Base-by-base conservation (phyloP, 306 rosid genomes). In the Corylus americana region DNA sequence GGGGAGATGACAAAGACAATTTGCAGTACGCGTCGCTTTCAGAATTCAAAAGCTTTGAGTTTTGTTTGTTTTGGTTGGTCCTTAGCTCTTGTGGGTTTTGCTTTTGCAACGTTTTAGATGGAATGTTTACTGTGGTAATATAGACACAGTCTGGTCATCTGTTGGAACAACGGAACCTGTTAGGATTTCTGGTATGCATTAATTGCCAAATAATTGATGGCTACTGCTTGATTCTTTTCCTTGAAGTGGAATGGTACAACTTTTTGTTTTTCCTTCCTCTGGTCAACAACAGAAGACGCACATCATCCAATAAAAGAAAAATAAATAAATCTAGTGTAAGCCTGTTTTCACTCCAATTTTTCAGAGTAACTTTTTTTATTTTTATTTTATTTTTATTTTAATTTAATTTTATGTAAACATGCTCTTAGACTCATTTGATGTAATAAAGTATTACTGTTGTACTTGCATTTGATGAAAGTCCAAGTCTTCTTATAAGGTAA, bases 201-300 rank as follows among this genome's bases (percentile, higher is more conserved):
- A 77, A 74, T 59, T 77, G 82, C 85, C 87, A 72, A 92, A 90
- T 92, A 92, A 92, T 84, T 61, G 84, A 87, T 85, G 85, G 87
- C 88, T 77, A 82, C 83, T 66, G 57, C 78, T 53, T 73, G 79
- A 84, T 88, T 90, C 84, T 82, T 86, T 89, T 25, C 78, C 77
- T 45, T 17, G 64, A 14, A 17, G 59, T 70, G 68, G 71, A 81
- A 77, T 29, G 35, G 74, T 71, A 70, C 62, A 79, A 51, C 79
- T 59, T 11, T 11, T 1, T 59, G 50, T 74, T 22, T 54, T 74
- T 61, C 25, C 0, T 3, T 37, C 1, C 14, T 59, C 66, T 25
- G 29, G 66, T 35, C 64, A n/a, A 16, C 64, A n/a, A 16, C 49
- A 2, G 7, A 16, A 37, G 71, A 7, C 31, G 17, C 48, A 25